phyloP scores from a whole-genome alignment of 202 grass and related monocot species.

The Musa balbisiana region DNA sequence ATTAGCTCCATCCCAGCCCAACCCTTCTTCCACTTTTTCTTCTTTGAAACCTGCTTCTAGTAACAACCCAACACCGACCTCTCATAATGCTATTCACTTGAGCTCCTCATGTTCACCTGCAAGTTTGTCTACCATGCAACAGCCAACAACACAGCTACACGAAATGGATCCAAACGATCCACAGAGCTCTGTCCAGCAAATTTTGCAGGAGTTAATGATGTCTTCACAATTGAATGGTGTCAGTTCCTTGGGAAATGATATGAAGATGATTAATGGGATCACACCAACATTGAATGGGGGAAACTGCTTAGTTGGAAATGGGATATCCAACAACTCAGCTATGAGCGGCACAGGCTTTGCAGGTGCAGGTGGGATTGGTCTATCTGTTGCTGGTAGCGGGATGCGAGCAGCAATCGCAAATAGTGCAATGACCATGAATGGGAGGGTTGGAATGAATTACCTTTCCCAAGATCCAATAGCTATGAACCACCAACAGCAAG shows the following conservation, averaged over 20 bases:
- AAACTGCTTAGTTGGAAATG: constrained; percentile 49
- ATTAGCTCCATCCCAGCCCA: constrained; percentile 40
- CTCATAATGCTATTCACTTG: constrained; percentile 37
- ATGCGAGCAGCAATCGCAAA: constrained; percentile 39
- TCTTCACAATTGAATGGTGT: constrained; percentile 52
- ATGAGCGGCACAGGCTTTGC: constrained; percentile 45
- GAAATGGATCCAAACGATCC: constrained; percentile 49
- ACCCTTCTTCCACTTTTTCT: constrained; percentile 39
- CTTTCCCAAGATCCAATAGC: constrained; percentile 55
- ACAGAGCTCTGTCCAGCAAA: constrained; percentile 71
- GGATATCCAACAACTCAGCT: constrained; percentile 38
- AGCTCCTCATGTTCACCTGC: constrained; percentile 37
- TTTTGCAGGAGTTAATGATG: constrained; percentile 81
- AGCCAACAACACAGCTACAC: constrained; percentile 35
- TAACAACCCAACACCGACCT: constrained; percentile 30
- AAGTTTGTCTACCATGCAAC: constrained; percentile 45
- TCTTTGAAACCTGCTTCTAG: constrained; percentile 25
- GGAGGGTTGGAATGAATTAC: constrained; percentile 67
- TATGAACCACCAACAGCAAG: constrained; percentile 60
- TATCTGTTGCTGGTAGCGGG: constrained; percentile 12
- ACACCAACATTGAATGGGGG: constrained; percentile 39
- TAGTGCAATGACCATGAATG: constrained; percentile 58
- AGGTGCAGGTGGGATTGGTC: constrained; percentile 32
- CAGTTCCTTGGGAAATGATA: constrained; percentile 28
- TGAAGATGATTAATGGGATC: constrained; percentile 43